Evolutionary conservation across 2,329 filamentous ascomycete species (phyloP), one percentile per base, ranked within the genome.

Genomic region (Phyllosticta citriasiana): DNA sequence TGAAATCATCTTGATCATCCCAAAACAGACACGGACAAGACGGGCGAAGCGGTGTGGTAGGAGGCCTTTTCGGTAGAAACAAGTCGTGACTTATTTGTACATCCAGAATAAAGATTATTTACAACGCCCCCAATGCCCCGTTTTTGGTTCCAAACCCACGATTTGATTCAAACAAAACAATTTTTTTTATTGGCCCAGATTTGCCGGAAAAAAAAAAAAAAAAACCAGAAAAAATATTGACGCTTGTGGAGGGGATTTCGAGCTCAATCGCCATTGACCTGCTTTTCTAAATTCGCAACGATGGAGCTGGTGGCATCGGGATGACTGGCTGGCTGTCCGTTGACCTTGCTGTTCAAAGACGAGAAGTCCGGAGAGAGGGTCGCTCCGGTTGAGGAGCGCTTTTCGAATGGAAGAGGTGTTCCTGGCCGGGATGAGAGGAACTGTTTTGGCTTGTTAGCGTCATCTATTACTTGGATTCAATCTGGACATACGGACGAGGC

Each of bases 401-500:
- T 80, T 63, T 82, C 81, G 76, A 85, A 82, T 8, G 85, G 78
- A 55, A 86, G 80, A 22, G 88, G 88, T 51, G 87, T 91, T 35
- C 82, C 82, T 2, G 88, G 85, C 64, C 86, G 80, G 66, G 85
- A 89, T 26, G 84, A 80, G 40, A 91, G 80, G 74, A 93, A 93
- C 88, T 92, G 69, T 61, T 24, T 55, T 60, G 47, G 7, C 53
- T 60, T 55, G 16, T 50, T 35, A 33, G 27, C 52, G 57, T 35
- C 57, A 26, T 47, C 40, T 47, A 7, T 16, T 47, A 47, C 40
- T 47, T 47, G 40, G 40, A 19, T 47, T 52, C 27, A 16, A 2
- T 12, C 54, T 57, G 62, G 63, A 82, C 88, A 83, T 79, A 95
- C 91, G 70, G 88, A 93, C 73, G 86, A 89, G 59, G 92, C 91